Evolutionary conservation across 768 basidiomycete species (phyloP), one percentile per base, ranked within the genome.

Genomic region (Pholiota conissans): DNA sequence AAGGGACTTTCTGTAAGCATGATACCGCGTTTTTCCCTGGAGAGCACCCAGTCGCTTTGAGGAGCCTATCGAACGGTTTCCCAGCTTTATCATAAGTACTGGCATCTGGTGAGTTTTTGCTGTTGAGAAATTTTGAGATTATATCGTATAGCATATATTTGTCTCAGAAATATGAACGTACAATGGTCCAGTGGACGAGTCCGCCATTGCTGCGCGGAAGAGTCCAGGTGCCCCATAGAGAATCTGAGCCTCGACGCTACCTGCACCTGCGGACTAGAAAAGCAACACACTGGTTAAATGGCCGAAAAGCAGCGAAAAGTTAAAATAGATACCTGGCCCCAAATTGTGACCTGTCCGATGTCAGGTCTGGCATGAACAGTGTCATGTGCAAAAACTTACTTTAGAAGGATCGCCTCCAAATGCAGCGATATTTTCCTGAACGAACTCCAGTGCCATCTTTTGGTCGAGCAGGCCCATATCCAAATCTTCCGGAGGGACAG

Each of bases 401-500:
- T 85, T 87, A 9, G 70, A 60, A 13, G 81, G 80, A 68, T 87
- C 82, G 2, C 87, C 87, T 9, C 86, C 86, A 63, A 90, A 90
- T 2, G 77, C 76, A 5, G 73, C 79, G 9, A 89, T 83, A 62
- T 90, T 86, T 18, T 84, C 73, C 60, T 87, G 80, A 0, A 90
- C 71, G 68, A 87, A 90, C 11, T 71, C 63, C 0, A 91, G 68
- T 0, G 86, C 85, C 27, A 76, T 71, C 0, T 76, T 72, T 68
- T 89, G 86, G 65, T 91, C 89, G 24, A 71, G 73, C 16, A 89
- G 70, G n/a, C 87, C 87, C 3, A 78, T 76, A 57, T 88, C 87
- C 24, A 85, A 70, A 60, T 85, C 81, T 57, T 79, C 65, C 0
- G 80, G 68, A 0, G 74, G 67, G 3, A 83, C 73, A 50, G 73